A percentile compares a stretch with the other conserved stretches of the same genome.
These are phyloP conservation scores for Zygoascus meyerae DNA, from an alignment of 1,139 yeast species.

Conservation along the genomic window DNA sequence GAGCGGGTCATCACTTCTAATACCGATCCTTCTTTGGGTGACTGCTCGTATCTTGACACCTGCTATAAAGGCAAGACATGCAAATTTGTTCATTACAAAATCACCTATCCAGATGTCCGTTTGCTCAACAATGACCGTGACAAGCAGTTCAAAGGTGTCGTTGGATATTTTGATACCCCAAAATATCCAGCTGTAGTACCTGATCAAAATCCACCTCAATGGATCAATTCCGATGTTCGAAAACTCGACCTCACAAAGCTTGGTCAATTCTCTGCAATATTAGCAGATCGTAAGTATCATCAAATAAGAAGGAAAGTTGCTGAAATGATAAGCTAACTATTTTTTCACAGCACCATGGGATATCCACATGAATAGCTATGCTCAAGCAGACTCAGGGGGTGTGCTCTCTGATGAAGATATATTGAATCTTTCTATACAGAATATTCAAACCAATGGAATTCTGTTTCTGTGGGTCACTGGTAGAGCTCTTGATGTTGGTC, in stretches of 20 bases:
- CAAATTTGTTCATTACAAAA: conserved; percentile 74
- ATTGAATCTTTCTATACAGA: conserved; percentile 55
- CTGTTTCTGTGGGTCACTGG: conserved; percentile 92
- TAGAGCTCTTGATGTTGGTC: conserved; percentile 80
- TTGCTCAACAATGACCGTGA: neutral
- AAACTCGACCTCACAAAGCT: conserved; percentile 59
- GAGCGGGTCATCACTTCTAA: conserved; percentile 32
- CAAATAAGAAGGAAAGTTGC: neutral
- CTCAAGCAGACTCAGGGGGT: conserved; percentile 55
- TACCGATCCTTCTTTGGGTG: conserved; percentile 73
- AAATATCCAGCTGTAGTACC: neutral
- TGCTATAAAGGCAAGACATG: conserved; percentile 82
- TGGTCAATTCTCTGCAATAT: conserved; percentile 81
- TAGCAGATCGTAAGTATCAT: conserved; percentile 57
- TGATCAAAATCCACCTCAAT: conserved; percentile 55
- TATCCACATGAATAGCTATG: conserved; percentile 32
- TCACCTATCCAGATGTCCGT: conserved; percentile 27
- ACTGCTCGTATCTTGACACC: conserved; percentile 89
- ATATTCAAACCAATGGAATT: conserved; percentile 77
- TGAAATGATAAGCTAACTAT: neutral
- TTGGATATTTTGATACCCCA: conserved; percentile 9
- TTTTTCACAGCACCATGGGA: conserved; percentile 33
- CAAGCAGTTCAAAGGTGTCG: neutral
- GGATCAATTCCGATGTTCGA: conserved; percentile 82
- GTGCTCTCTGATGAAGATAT: conserved; percentile 45